phyloP scores from a whole-genome alignment of 768 basidiomycete genomes.

The Boletus huronensis region DNA sequence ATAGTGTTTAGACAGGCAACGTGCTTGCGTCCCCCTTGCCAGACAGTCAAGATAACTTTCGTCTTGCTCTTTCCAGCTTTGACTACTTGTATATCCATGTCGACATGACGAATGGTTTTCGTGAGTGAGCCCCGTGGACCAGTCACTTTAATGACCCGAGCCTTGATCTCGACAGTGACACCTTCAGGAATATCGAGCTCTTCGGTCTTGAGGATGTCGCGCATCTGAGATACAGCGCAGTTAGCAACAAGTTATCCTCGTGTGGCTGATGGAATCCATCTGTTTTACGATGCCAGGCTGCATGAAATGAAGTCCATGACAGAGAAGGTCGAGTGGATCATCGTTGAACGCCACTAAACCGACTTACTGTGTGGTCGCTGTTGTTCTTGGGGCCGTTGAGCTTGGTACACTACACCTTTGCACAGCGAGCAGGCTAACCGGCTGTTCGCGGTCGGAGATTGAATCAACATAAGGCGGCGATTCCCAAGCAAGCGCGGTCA shows the following conservation, averaged over 20 bases:
- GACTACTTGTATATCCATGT: slow-evolving; percentile 88
- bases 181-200: slow-evolving; percentile 85
- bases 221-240: slow-evolving; percentile 56
- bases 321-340: neutral
- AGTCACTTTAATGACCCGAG: slow-evolving; percentile 85
- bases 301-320: slow-evolving; percentile 2
- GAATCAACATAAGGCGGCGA: slow-evolving; percentile 27
- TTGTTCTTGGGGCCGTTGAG: slow-evolving; percentile 26
- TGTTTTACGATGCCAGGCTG: neutral
- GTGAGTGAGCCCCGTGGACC: slow-evolving; percentile 91
- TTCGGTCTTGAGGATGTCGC: slow-evolving; percentile 91
- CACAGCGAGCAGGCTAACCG: slow-evolving; percentile 13
- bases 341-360: neutral
- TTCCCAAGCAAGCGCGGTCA: slow-evolving; percentile 23
- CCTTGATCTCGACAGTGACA: slow-evolving; percentile 84
- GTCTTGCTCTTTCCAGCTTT: slow-evolving; percentile 63
- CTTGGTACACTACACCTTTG: neutral
- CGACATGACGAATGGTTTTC: slow-evolving; percentile 89
- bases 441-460: slow-evolving; percentile 36
- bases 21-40: slow-evolving; percentile 98
- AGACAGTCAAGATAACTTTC: slow-evolving; percentile 88
- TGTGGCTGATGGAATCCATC: slow-evolving; percentile 39
- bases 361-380: slow-evolving; percentile 29
- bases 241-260: slow-evolving; percentile 34
- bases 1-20: slow-evolving; percentile 98